Base-by-base conservation (phyloP, 805 yeast species). In the Saccharomyces paradoxus region DNA sequence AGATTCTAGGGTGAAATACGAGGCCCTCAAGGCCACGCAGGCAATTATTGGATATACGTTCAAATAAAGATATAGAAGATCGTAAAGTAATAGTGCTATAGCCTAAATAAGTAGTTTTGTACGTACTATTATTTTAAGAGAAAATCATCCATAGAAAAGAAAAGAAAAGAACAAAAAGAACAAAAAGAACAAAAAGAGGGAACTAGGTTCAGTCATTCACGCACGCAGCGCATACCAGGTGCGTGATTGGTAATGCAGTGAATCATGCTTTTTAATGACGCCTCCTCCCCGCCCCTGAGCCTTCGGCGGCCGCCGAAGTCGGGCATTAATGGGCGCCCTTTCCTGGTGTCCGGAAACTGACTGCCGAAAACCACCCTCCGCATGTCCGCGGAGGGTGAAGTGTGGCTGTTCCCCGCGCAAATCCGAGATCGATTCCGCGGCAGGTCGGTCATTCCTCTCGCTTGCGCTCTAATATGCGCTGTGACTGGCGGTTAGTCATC, bases 1-100 rank as follows among this genome's bases (percentile, higher is more conserved):
- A 46, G 91, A 90, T 69, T 80, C 91, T 24, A 94, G 89, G 67
- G 91, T 94, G 60, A 88, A 92, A 68, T 94, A 86, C 68, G 97
- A 92, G 75, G 98, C 98, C 1, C 80, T 94, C 66, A 89, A 88
- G 70, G 90, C 97, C 3, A 89, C 97, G n/a, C 99, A 94, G 75
- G 81, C 85, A 55, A 81, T 94, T 63, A 95, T 94, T 53, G 89
- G 96, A 3, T 89, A 89, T 65, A 78, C 86, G n/a, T 80, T 86
- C 61, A 79, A 74, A 58, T 71, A 60, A 57, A 46, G 26, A 24
- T 53, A 53, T 50, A 53, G 22, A 21, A 37, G 12, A 9, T 13
- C 22, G 12, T 37, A 37, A 37, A 13, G 17, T 31, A 31, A 14
- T 31, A 31, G 37, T 14, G 22, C 13, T 14, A 4, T 17, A 37